Base-by-base conservation (phyloP, 768 basidiomycete genomes). In the Amylocystis lapponica region DNA sequence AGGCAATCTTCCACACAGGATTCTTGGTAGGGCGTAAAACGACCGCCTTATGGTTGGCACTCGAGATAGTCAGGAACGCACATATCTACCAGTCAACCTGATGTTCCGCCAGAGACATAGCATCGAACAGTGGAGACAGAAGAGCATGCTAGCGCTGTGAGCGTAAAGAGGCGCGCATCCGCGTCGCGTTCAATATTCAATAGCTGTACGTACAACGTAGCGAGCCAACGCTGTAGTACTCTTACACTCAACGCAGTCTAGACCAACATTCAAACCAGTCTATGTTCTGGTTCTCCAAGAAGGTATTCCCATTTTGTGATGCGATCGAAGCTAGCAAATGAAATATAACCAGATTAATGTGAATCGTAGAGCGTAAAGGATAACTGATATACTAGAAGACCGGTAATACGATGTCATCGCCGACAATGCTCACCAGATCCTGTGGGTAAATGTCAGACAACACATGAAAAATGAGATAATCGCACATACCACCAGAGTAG, bases 401-500 rank as follows among this genome's bases (percentile, higher is more conserved):
- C n/a, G n/a, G n/a, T n/a, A 43, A 50, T 54, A 56, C 27, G 31
- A 49, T 42, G 46, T 56, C 52, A n/a, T n/a, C 51, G 35, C 27
- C 48, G 50, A 32, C 41, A 46, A 48, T 50, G 43, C 54, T 71
- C 65, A 71, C 70, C 70, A 60, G 70, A 71, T 48, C 69, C 66
- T 68, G 49, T 3, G 39, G 26, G 34, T 16, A 31, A 43, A 1
- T 49, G 11, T 10, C 1, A 46, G 6, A 27, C 10, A 22, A 30
- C 11, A 14, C 11, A 35, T 13, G 17, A 40, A 14, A 41, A 9
- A 14, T n/a, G 3, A 17, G 3, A 1, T 2, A 10, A 39, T 20
- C n/a, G 20, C n/a, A 66, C 72, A 48, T 66, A 83, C 87, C 90
- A 74, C 91, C 93, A 54, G 92, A 85, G 87, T 98, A 97, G 69